Evolutionary conservation across 2,329 filamentous ascomycete genomes (phyloP).

Genomic region (Penicillium sp.): DNA sequence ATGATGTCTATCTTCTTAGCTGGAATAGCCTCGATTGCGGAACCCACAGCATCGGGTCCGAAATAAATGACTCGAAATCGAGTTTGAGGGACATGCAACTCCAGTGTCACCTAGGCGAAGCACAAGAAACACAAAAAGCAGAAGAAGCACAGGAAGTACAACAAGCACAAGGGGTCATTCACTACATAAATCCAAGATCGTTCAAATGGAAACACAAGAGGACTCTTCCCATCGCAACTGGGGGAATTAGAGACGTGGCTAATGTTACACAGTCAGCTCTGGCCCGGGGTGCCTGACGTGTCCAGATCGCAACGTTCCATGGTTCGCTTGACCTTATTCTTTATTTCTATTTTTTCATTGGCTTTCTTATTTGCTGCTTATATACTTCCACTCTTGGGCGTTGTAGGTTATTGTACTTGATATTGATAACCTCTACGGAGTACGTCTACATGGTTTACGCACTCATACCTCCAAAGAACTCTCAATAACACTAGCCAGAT

Average conservation of each 20-base stretch:
- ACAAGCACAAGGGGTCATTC: not conserved
- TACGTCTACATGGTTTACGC: no score
- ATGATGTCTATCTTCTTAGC: not conserved
- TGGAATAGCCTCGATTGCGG: not conserved
- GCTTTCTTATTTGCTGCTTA: not conserved
- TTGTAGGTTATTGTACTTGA: no score
- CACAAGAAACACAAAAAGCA: not conserved
- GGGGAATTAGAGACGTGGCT: slow-evolving; percentile 6
- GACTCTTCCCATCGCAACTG: slow-evolving; percentile 5
- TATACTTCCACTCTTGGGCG: not conserved
- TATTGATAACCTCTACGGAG: no score
- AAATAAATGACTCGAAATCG: not conserved
- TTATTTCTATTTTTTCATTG: not conserved
- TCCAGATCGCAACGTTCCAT: slow-evolving; percentile 4
- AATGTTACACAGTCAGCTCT: slow-evolving; percentile 7
- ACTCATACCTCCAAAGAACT: no score
- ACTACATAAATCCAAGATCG: not conserved
- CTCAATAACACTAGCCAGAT: not conserved
- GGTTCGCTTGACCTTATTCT: slow-evolving; percentile 5
- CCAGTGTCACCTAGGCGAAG: not conserved
- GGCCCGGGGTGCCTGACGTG: slow-evolving; percentile 8
- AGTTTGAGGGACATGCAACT: slow-evolving; percentile 5
- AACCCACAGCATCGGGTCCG: not conserved
- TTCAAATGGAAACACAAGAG: not conserved
- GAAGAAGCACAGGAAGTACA: not conserved